Conservation (phyloP, 2,329 filamentous ascomycete species). For the Colletotrichum eremochloae region DNA sequence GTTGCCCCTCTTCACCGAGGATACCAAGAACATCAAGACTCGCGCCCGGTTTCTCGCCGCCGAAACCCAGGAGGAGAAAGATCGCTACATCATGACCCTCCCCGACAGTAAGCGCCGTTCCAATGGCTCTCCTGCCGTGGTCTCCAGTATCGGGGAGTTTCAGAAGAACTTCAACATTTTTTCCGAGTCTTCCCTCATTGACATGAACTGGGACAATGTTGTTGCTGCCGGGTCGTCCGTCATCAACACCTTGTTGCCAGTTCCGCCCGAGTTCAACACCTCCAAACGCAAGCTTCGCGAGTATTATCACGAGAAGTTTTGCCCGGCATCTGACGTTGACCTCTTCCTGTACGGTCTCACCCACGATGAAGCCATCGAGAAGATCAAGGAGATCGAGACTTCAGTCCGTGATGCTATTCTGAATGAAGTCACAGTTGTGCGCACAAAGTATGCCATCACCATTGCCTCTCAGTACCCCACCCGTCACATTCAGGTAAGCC, state of each 20-base stretch:
- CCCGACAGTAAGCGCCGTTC: conserved; percentile 71
- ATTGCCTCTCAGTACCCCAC: conserved; percentile 88
- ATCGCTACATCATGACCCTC: conserved; percentile 78
- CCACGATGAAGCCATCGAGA: conserved; percentile 82
- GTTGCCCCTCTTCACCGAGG: conserved; percentile 73
- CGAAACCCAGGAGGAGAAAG: conserved; percentile 72
- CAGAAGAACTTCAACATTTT: conserved; percentile 85
- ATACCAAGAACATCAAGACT: conserved; percentile 69
- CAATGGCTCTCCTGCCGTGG: conserved; percentile 76
- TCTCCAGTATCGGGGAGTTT: conserved; percentile 77
- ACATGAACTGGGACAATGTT: conserved; percentile 86
- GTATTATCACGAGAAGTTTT: conserved; percentile 86
- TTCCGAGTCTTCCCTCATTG: conserved; percentile 80
- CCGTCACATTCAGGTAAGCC: conserved; percentile 76
- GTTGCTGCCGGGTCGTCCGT: conserved; percentile 86
- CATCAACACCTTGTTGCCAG: conserved; percentile 81
- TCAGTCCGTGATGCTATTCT: conserved; percentile 82
- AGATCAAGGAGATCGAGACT: conserved; percentile 85
- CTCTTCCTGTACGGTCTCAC: conserved; percentile 86
- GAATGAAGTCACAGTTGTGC: conserved; percentile 85
- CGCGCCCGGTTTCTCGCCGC: conserved; percentile 70
- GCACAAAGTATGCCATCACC: conserved; percentile 89
- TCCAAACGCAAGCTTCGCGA: conserved; percentile 75
- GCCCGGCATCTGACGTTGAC: conserved; percentile 88
- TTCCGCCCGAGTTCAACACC: conserved; percentile 71